Conservation (phyloP, 1,284 basidiomycete species). For the Mycena citricolor region DNA sequence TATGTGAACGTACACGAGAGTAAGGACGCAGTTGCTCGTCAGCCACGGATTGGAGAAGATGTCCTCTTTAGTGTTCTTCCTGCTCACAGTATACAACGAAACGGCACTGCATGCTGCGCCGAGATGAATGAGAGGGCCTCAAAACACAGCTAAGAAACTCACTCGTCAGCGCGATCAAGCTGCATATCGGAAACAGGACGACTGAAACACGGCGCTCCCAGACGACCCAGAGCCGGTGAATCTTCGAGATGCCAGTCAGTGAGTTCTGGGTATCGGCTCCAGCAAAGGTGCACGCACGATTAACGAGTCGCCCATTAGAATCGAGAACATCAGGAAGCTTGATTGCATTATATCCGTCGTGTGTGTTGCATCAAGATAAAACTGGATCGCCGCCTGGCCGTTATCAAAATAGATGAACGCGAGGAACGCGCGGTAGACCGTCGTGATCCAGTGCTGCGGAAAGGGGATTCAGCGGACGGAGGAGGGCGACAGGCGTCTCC, state of each 20-base stretch:
- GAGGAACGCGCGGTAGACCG: conserved; percentile 14
- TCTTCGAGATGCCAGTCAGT: not conserved
- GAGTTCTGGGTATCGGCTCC: not conserved
- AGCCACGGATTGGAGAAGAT: conserved; percentile 19
- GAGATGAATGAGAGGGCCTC: not conserved
- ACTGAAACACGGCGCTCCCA: conserved; percentile 12
- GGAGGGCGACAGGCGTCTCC: too few relatives aligned
- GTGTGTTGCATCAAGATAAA: conserved; percentile 12
- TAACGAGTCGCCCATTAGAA: conserved; percentile 19
- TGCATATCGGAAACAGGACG: conserved; percentile 15
- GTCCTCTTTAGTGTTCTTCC: not conserved
- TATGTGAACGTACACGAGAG: conserved; percentile 14
- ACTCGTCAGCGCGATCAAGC: conserved; percentile 14
- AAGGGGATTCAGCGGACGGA: not conserved
- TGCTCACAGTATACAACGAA: conserved; percentile 10
- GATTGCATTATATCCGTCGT: conserved; percentile 12
- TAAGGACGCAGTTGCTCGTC: conserved; percentile 16
- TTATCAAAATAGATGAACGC: conserved; percentile 15
- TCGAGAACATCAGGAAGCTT: conserved; percentile 15
- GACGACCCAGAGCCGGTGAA: conserved; percentile 20
- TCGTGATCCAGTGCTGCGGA: conserved; percentile 17
- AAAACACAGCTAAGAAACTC: not conserved
- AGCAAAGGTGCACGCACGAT: conserved; percentile 8
- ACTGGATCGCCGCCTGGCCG: conserved; percentile 7
- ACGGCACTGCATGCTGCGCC: conserved; percentile 16